Conservation (phyloP, 2,329 filamentous ascomycete species). For the Talaromyces amestolkiae region DNA sequence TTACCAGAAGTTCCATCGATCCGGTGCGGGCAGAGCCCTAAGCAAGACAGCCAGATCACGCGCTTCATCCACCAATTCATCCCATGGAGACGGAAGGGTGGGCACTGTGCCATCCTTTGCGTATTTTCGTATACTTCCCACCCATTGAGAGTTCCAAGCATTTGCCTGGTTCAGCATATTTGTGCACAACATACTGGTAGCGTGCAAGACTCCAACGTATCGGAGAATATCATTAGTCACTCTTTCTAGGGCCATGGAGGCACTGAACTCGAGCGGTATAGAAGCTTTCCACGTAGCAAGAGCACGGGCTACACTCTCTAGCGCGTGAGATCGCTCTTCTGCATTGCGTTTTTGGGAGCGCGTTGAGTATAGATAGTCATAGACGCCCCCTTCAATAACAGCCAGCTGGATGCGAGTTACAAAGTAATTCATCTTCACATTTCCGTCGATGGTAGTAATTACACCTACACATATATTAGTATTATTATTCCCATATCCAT, state of each 20-base stretch:
- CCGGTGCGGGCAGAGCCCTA: background rate
- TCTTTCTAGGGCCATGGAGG: background rate
- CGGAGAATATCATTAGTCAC: background rate
- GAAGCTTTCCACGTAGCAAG: background rate
- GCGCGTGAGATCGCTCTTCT: background rate
- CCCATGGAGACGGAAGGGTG: background rate
- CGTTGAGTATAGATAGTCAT: background rate
- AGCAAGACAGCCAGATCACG: background rate
- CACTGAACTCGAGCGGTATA: background rate
- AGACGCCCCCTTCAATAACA: background rate
- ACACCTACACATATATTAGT: background rate
- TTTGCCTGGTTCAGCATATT: background rate
- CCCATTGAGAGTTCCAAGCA: background rate
- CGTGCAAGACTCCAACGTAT: background rate
- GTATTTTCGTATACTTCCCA: background rate
- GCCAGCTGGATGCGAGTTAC: background rate
- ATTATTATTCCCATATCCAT: background rate
- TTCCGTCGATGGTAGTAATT: background rate
- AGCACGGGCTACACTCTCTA: background rate
- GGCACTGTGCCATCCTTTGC: background rate
- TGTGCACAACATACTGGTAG: background rate
- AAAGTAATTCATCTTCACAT: background rate
- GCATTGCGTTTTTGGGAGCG: background rate
- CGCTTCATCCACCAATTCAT: background rate
- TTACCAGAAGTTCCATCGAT: background rate